Base-by-base conservation (phyloP, 306 rosid species). In the Alnus rubra region DNA sequence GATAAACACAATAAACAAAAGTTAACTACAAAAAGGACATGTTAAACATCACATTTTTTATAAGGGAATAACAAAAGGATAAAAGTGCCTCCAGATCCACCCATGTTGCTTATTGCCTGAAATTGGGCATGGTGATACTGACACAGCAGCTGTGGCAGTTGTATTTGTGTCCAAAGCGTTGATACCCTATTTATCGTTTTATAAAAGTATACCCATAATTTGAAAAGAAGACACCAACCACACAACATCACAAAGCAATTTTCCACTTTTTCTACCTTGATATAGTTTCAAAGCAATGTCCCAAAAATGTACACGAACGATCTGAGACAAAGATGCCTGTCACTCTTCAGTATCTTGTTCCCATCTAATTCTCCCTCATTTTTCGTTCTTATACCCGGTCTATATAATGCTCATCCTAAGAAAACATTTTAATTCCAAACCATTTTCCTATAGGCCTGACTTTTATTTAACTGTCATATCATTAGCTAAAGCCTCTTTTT, bases 1-100 rank as follows among this genome's bases (percentile, higher is more conserved):
- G 91, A 76, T 76, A 52, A 77, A 55, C 47, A 77, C 30, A 76
- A 52, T 73, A 76, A 77, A 80, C 79, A 77, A 76, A 64, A 59
- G 58, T 82, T 44, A 78, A 67, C 19, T 31, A 14, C 49, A 68
- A 76, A 63, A 45, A 54, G 55, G 23, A 72, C 23, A 67, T 28
- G 19, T 64, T 33, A 37, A 67, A 48, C 51, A 49, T 49, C 11
- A 12, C 14, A 4, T 14, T 51, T 16, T 14, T 1, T 14, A 53
- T 5, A 63, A 63, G 1, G 47, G 69, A 31, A 63, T 4, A 53
- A 53, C 54, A 50, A 14, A 14, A 4, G 15, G 45, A 42, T 5
- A 60, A 33, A 63, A 11, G 44, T 9, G 69, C 44, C 7, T 16
- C 4, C 2, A 63, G 33, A 15, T 5, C 45, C 0, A 63, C 4